phyloP scores from a whole-genome alignment of 1,139 yeast genomes.

The Candida sanyaensis region DNA sequence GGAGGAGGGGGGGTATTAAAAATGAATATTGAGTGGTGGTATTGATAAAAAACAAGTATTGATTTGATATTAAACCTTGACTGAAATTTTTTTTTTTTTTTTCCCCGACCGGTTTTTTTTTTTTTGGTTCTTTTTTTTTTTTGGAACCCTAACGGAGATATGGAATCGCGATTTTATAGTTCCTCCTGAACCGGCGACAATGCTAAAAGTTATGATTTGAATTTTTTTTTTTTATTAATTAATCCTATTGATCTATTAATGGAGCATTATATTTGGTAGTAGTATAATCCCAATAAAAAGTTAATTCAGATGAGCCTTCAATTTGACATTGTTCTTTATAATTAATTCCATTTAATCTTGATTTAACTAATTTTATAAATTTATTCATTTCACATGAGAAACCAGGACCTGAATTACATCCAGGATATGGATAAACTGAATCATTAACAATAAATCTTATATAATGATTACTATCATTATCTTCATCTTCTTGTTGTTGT shows the following conservation, averaged over 20 bases:
- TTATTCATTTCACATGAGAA: constrained; percentile 53
- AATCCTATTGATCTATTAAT: constrained; percentile 13
- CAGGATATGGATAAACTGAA: constrained; percentile 55
- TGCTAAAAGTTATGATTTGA: background rate
- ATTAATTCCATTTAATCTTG: constrained; percentile 31
- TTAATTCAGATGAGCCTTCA: constrained; percentile 21
- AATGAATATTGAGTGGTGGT: no score
- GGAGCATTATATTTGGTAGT: constrained; percentile 28
- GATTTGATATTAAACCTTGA: no score
- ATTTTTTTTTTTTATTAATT: no score
- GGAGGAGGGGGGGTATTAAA: no score
- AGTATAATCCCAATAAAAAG: constrained; percentile 40
- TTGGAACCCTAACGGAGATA: no score
- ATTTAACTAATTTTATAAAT: constrained; percentile 34
- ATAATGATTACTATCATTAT: constrained; percentile 23
- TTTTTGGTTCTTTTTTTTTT: no score
- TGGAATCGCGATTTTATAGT: no score
- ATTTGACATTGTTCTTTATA: constrained; percentile 37
- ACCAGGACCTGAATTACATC: constrained; percentile 57
- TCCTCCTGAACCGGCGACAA: background rate
- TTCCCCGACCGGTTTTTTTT: no score
- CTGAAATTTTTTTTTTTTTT: no score
- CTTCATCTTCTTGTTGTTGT: no score
- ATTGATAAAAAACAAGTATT: no score
- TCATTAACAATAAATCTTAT: constrained; percentile 56